Evolutionary conservation across 78 protist genomes (phyloP).

Genomic region (Cavenderia fasciculata): DNA sequence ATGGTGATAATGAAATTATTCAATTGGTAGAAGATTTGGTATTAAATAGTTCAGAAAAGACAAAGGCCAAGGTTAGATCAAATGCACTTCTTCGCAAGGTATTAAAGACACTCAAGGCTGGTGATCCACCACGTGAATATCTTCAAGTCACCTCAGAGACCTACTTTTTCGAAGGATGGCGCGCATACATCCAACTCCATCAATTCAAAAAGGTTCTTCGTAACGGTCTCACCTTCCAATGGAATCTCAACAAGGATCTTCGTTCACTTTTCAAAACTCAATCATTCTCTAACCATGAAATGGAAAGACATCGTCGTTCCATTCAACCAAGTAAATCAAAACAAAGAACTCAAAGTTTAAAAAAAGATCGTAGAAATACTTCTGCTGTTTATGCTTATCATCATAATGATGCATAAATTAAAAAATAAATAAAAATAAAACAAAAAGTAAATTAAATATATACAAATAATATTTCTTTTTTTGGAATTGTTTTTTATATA

Average conservation of each 20-base stretch:
- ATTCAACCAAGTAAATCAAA: not conserved
- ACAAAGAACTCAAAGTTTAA: conserved; percentile 20
- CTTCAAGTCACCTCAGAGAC: not conserved
- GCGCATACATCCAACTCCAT: conserved; percentile 54
- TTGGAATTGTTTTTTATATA: too few species aligned
- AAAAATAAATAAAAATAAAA: too few species aligned
- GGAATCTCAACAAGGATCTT: conserved; percentile 12
- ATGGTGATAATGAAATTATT: conserved; percentile 45
- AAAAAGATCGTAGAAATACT: not conserved
- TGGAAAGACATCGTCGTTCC: not conserved
- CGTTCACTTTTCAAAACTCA: not conserved
- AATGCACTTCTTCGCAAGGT: conserved; percentile 19
- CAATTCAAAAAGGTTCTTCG: conserved; percentile 20
- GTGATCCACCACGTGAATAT: conserved; percentile 41
- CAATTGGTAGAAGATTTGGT: conserved; percentile 18
- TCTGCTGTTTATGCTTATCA: conserved; percentile 13
- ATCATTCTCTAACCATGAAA: not conserved
- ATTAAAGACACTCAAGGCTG: conserved; percentile 34
- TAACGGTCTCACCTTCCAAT: conserved; percentile 18
- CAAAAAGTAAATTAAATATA: too few species aligned
- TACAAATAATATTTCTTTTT: too few species aligned
- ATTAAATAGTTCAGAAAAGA: conserved; percentile 1
- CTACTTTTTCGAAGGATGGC: conserved; percentile 56
- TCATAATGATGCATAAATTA: conserved; percentile 29
- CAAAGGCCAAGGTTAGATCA: conserved; percentile 37